Evolutionary conservation across 2,329 filamentous ascomycete species (phyloP), one percentile per base, ranked within the genome.

Genomic region (Pestalotiopsis sp.): DNA sequence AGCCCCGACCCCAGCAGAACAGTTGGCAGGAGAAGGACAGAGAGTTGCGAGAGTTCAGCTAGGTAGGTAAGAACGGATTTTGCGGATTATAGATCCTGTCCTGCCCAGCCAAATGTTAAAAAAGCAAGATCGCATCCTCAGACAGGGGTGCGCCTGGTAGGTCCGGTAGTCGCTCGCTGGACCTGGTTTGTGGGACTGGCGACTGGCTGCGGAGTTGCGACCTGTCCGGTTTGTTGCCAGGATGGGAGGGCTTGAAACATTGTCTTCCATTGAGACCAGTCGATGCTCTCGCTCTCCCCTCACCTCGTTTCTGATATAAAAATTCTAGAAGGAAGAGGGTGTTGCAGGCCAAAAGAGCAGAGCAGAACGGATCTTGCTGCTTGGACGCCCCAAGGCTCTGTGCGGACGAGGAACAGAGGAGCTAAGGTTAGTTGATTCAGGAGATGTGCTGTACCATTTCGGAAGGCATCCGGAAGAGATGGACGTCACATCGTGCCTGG

Each of bases 391-490:
- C 27, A 36, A 36, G 25, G 23, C 61, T 64, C 39, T 64, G 61
- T 64, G 61, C 61, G 38, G 59, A 36, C 17, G 5, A 17, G 57
- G 38, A 49, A 20, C 39, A 62, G 59, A 36, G 36, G 5, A 17
- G 57, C 36, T 62, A 62, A n/a, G 59, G 57, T 17, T 62, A 62
- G 59, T 36, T 62, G 59, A 62, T 62, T 38, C 59, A 62, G 27
- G 27, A 39, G 59, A 62, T 59, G 59, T 38, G 31, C 13, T 62
- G 45, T 52, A 36, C 45, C 45, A 52, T 52, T 52, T n/a, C 45
- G 59, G 59, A 62, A 38, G 61, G 38, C 38, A 45, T 64, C 61
- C 61, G 61, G 38, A 27, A n/a, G 49, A 62, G 59, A n/a, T 62
- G 61, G 38, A 64, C 39, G 61, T 64, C 36, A 64, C 61, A 64